Base-by-base conservation (phyloP, 306 rosid genomes). In the Citrullus amarus region DNA sequence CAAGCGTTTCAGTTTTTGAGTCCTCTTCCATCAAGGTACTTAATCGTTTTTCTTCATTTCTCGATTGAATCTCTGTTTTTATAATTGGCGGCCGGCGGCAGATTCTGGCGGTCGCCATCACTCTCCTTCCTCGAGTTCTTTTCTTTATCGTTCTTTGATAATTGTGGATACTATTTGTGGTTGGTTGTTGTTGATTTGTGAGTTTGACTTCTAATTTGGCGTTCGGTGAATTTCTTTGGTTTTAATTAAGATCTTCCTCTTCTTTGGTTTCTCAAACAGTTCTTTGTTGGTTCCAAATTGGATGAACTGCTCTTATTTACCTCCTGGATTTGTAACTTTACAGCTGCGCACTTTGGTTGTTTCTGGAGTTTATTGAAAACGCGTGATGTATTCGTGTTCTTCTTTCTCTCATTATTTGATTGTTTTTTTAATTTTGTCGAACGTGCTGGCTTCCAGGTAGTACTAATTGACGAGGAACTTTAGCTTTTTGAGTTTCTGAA, bases 131-230 rank as follows among this genome's bases (percentile, higher is more conserved):
- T n/a, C 6, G 39, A 70, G n/a, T 72, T 73, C 2, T 51, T 0
- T 73, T 73, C 9, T 50, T 51, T 30, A 1, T 28, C 28, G 16
- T 72, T 5, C 5, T 73, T 67, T 67, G 7, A 67, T 17, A 18
- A 8, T 41, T 39, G 4, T 18, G 41, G 77, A 15, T 28, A 44
- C 10, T 44, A 3, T 44, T 48, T 71, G 56, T 1, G 28, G 51
- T 44, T 41, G 38, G 28, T 25, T 25, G 14, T 18, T 41, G 38
- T 9, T 13, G 8, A 76, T 13, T 51, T 61, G 39, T 51, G 43
- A 54, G 30, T 51, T 66, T 80, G 59, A 79, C 75, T 82, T 77
- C 73, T 80, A 62, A 65, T 77, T 71, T 87, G 77, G 38, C 78
- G 58, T 85, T 56, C 85, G 72, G 62, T 59, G 69, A 25, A 32